Percentiles rank a stretch among this genome's conserved stretches.
Evolutionary conservation across 371 early-diverging fungal genomes (phyloP).

Genomic region (Phascolomyces articulosus): DNA sequence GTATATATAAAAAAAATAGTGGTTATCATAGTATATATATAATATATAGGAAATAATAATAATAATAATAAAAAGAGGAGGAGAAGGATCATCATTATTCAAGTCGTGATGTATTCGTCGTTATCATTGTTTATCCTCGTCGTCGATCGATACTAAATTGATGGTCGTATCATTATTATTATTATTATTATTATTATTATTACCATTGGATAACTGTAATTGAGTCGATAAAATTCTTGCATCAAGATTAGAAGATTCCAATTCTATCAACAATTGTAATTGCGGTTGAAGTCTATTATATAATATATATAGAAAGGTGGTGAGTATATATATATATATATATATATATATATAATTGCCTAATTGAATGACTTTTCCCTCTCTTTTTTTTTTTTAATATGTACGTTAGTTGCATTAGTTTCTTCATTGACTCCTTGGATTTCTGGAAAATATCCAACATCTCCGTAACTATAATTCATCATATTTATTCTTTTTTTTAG

Average conservation of each 20-base stretch:
- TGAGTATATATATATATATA: neutral
- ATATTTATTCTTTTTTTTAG: neutral
- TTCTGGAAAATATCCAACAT: slow-evolving; percentile 5
- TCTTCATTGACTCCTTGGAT: slow-evolving; percentile 6
- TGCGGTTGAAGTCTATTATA: neutral
- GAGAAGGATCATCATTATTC: no score
- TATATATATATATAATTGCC: no score
- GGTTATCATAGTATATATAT: no score
- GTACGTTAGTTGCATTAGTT: slow-evolving; percentile 1
- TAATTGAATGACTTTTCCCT: no score
- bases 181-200: neutral
- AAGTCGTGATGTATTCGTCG: no score
- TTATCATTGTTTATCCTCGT: neutral
- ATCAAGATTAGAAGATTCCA: neutral
- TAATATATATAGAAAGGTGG: neutral
- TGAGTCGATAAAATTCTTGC: neutral
- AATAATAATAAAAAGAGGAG: no score
- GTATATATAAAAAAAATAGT: no score
- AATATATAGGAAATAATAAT: no score
- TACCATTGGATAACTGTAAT: neutral
- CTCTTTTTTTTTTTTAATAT: neutral
- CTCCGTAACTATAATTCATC: neutral
- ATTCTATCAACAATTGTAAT: neutral
- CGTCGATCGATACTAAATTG: neutral
- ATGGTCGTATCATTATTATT: neutral